Evolutionary conservation across 208 protist genomes (phyloP).

Genomic region (Endotrypanum monterogeii): DNA sequence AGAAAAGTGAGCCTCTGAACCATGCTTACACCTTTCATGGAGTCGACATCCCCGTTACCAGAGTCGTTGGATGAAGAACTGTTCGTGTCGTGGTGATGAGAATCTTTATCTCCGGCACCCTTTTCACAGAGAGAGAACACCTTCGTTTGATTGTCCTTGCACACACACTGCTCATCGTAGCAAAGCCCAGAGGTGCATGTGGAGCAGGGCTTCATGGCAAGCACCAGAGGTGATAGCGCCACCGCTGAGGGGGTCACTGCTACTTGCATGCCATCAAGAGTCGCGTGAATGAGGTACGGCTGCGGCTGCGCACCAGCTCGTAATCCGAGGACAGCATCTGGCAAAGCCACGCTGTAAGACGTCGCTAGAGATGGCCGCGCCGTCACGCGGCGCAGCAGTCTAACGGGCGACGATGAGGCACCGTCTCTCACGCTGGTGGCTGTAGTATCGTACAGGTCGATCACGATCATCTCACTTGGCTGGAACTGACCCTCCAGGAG

Average conservation of each 20-base stretch:
- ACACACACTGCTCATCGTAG: conserved; percentile 36
- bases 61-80: background rate
- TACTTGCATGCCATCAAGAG: conserved; percentile 43
- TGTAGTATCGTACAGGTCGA: conserved; percentile 24
- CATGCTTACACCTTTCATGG: conserved; percentile 16
- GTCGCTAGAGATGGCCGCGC: conserved; percentile 17
- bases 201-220: conserved; percentile 48
- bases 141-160: conserved; percentile 32
- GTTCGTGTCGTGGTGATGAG: background rate
- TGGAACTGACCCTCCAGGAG: conserved; percentile 32
- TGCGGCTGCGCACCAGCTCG: background rate
- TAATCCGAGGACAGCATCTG: conserved; percentile 24
- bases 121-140: conserved; percentile 19
- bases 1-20: conserved; percentile 30
- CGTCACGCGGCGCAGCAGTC: conserved; percentile 21
- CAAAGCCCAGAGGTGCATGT: conserved; percentile 51
- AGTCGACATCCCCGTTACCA: background rate
- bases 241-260: conserved; percentile 30
- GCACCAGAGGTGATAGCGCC: conserved; percentile 60
- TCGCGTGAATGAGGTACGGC: conserved; percentile 31
- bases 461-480: conserved; percentile 22
- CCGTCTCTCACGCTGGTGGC: background rate
- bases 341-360: conserved; percentile 21
- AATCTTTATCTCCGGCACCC: conserved; percentile 21
- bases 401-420: background rate